A percentile compares a stretch with the other conserved stretches of the same genome.
These are phyloP conservation scores for Stygiomarasmius scandens DNA, from an alignment of 1,284 basidiomycete species.

Conservation along the genomic window DNA sequence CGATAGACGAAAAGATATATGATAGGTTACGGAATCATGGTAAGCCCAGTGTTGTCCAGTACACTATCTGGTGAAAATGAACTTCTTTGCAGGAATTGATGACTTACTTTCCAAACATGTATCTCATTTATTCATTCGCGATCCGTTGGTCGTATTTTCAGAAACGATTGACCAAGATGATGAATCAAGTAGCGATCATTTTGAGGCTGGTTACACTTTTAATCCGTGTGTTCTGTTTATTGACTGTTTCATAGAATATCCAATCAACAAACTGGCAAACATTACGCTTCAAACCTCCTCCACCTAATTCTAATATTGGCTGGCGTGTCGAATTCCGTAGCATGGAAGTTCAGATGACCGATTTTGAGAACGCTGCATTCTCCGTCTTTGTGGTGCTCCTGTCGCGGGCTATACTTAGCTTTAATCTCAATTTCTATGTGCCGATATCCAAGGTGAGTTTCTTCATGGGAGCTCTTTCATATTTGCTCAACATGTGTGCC, in stretches of 20 bases:
- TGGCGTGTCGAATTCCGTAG: slow-evolving; percentile 99
- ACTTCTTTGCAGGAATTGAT: slow-evolving; percentile 71
- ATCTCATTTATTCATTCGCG: slow-evolving; percentile 96
- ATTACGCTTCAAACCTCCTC: slow-evolving; percentile 97
- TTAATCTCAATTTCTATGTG: slow-evolving; percentile 94
- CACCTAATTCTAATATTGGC: slow-evolving; percentile 88
- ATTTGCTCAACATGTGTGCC: slow-evolving; percentile 3
- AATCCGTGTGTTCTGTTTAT: slow-evolving; percentile 1
- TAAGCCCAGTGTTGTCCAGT: slow-evolving; percentile 34
- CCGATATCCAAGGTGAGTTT: slow-evolving; percentile 88
- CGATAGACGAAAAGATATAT: slow-evolving; percentile 78
- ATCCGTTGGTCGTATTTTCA: slow-evolving; percentile 94
- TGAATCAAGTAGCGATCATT: slow-evolving; percentile 87
- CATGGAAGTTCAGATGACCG: slow-evolving; percentile 99
- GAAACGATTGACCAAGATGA: slow-evolving; percentile 96
- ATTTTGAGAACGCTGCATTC: slow-evolving; percentile 99
- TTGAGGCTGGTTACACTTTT: slow-evolving; percentile 66
- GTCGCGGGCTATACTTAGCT: slow-evolving; percentile 89
- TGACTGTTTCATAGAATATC: slow-evolving; percentile 67
- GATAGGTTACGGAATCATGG: slow-evolving; percentile 74
- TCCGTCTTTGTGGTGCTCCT: slow-evolving; percentile 93
- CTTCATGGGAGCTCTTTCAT: not conserved
- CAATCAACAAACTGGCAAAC: slow-evolving; percentile 99
- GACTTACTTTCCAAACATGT: slow-evolving; percentile 88
- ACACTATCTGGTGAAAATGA: not conserved